Evolutionary conservation across 1,284 basidiomycete species (phyloP).

Genomic region (Sporisorium iseilematis-ciliati): DNA sequence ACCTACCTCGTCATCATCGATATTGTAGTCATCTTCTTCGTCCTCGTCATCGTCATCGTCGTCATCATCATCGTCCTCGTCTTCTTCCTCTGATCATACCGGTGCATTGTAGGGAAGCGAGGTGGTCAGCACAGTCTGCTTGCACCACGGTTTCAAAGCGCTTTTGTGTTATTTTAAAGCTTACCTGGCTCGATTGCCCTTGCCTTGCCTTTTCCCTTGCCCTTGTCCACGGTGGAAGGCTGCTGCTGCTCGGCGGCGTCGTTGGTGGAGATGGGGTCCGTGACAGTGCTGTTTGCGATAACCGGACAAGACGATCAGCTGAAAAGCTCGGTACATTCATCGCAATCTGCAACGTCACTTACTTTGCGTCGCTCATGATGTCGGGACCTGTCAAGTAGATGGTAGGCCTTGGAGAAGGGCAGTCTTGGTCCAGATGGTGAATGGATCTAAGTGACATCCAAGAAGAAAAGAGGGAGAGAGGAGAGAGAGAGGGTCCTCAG

Average conservation of each 20-base stretch:
- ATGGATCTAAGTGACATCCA: neutral
- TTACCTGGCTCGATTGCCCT: conserved; percentile 46
- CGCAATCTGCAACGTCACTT: neutral
- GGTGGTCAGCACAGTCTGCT: conserved; percentile 2
- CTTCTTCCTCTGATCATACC: conserved; percentile 13
- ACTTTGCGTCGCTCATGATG: conserved; percentile 23
- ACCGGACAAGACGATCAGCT: neutral
- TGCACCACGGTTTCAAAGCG: neutral
- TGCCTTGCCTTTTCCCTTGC: conserved; percentile 56
- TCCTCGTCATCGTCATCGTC: conserved; percentile 48
- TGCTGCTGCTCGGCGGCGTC: conserved; percentile 17
- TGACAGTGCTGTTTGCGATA: conserved; percentile 13
- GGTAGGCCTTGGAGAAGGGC: neutral
- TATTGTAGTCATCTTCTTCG: conserved; percentile 38
- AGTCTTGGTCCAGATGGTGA: neutral
- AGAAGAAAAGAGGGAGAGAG: neutral
- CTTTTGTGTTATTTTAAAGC: neutral
- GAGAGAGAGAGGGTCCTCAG: neutral
- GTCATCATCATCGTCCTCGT: conserved; percentile 36
- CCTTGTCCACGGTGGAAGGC: conserved; percentile 35
- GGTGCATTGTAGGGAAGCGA: neutral
- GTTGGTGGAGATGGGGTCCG: conserved; percentile 4
- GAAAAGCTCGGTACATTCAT: neutral
- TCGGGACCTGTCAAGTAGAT: neutral
- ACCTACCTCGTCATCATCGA: conserved; percentile 49